Evolutionary conservation across 2,329 filamentous ascomycete genomes (phyloP).

Genomic region (Hypocreales sp.): DNA sequence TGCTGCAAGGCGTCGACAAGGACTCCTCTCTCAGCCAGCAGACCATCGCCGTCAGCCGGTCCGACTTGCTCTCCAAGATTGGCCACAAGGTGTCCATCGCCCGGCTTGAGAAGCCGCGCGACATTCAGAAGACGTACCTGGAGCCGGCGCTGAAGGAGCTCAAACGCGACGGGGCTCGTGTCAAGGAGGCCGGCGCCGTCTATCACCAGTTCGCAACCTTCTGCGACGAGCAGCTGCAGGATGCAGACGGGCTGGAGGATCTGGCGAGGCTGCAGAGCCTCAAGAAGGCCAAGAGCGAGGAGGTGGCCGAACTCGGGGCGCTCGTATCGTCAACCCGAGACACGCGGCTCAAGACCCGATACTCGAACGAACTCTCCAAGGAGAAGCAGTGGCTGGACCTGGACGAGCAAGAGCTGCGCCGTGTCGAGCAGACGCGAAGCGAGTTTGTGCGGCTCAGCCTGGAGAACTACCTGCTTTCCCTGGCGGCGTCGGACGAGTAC

Average conservation of each 20-base stretch:
- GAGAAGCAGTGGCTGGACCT: constrained; percentile 84
- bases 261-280: constrained; percentile 66
- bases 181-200: constrained; percentile 67
- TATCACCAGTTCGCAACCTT: constrained; percentile 93
- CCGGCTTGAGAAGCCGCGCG: constrained; percentile 76
- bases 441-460: constrained; percentile 79
- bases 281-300: constrained; percentile 64
- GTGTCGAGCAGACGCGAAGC: constrained; percentile 59
- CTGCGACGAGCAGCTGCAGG: constrained; percentile 86
- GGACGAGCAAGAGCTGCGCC: constrained; percentile 72
- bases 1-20: constrained; percentile 59
- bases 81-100: constrained; percentile 83
- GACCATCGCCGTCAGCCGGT: constrained; percentile 53
- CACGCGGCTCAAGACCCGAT: constrained; percentile 35
- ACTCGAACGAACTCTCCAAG: constrained; percentile 48
- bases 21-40: constrained; percentile 49
- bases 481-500: constrained; percentile 74
- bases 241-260: constrained; percentile 71
- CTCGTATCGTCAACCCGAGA: constrained; percentile 35
- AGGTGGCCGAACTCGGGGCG: constrained; percentile 58
- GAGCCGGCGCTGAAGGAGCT: constrained; percentile 72
- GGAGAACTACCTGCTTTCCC: constrained; percentile 80
- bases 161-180: constrained; percentile 43
- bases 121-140: constrained; percentile 77
- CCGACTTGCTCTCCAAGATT: constrained; percentile 73